phyloP scores from a whole-genome alignment of 768 basidiomycete species.

The Suillus luteus region DNA sequence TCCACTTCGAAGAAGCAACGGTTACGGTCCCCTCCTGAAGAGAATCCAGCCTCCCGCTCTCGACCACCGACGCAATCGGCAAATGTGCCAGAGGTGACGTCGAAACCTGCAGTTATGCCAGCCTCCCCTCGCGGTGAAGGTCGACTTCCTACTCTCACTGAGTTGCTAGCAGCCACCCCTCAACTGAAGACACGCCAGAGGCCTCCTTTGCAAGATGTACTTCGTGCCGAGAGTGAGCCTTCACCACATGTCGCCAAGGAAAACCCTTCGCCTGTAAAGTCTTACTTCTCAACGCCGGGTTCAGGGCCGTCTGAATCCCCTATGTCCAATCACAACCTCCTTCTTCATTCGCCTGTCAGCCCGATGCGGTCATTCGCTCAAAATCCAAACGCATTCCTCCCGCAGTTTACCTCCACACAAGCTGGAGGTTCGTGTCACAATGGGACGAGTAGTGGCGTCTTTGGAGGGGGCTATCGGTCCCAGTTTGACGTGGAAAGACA shows the following conservation, averaged over 20 bases:
- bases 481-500: conserved; percentile 60
- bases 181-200: not conserved
- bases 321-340: conserved; percentile 23
- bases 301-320: conserved; percentile 35
- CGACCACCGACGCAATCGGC: conserved; percentile 7
- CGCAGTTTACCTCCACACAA: conserved; percentile 41
- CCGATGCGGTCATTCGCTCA: conserved; percentile 38
- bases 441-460: conserved; percentile 28
- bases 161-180: conserved; percentile 2
- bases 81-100: conserved; percentile 22
- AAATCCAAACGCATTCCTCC: conserved; percentile 38
- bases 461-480: conserved; percentile 53
- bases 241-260: conserved; percentile 12
- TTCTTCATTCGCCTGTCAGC: conserved; percentile 37
- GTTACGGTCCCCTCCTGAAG: conserved; percentile 9
- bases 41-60: conserved; percentile 5
- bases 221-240: conserved; percentile 2
- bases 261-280: conserved; percentile 36
- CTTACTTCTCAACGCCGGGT: conserved; percentile 40
- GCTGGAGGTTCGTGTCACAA: conserved; percentile 18
- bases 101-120: not conserved
- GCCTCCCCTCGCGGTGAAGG: conserved; percentile 10
- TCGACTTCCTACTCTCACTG: conserved; percentile 4
- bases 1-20: conserved; percentile 25
- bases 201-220: not conserved